Base-by-base conservation (phyloP, 1,284 basidiomycete species). In the Apiotrichum veenhuisii region DNA sequence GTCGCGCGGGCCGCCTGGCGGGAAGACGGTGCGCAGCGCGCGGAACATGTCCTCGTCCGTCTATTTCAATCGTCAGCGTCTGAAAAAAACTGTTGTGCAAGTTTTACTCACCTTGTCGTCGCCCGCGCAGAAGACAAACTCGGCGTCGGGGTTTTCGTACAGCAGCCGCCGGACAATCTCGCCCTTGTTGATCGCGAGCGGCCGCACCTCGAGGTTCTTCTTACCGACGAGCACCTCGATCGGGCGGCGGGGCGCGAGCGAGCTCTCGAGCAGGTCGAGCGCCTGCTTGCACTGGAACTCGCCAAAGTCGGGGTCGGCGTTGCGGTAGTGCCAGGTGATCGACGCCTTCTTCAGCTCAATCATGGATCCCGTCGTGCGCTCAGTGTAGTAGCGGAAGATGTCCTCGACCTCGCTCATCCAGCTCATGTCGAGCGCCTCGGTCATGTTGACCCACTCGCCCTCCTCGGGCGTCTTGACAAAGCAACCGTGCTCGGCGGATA, bases 41-140 rank as follows among this genome's bases (percentile, higher is more conserved):
- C 91, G 86, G 87, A 95, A 95, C 91, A 95, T 95, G 80, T 96
- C 92, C 78, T 94, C 91, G 79, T 95, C 91, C 46, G 91, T 93
- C 89, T 83, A 23, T 27, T 46, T 44, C 25, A 20, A 4, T 30
- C 38, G 37, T n/a, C 5, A n/a, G n/a, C n/a, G n/a, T n/a, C n/a
- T n/a, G n/a, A n/a, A n/a, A n/a, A n/a, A 10, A 15, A 9, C 22
- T 8, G n/a, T 26, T 7, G 20, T 50, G 30, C 37, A 18, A n/a
- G 22, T 68, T 59, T 68, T 59, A 70, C 80, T 59, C 54, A 90
- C 91, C 84, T 97, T 97, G 81, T 98, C 95, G 72, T 98, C 95
- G 51, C 95, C 95, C 0, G 91, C 94, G 74, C 95, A 98, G 79
- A 98, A 94, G 70, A 97, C 83, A 73, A 97, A 95, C 74, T 96